Base-by-base conservation (phyloP, 176 grass and related monocot genomes). In the Canna indica region DNA sequence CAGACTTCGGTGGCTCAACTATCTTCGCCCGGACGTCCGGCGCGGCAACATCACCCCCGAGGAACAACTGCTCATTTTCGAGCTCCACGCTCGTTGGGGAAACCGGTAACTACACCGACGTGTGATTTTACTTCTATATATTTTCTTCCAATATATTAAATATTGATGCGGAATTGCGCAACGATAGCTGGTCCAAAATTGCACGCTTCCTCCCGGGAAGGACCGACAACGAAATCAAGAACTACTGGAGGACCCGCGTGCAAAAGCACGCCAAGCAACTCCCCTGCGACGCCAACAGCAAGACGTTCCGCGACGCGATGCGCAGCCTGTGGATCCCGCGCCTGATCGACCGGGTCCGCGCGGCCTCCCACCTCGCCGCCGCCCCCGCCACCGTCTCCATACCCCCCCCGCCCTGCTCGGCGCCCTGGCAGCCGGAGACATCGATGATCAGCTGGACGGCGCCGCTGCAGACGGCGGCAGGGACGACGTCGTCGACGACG, bases 1-100 rank as follows among this genome's bases (percentile, higher is more conserved):
- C 76, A 78, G 92, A 1, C 88, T 96, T 29, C 80, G 92, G 47
- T 96, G 92, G 92, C 92, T 96, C 27, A 96, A 96, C 77, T 96
- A 96, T 78, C 86, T 96, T 52, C 92, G 92, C 0, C 92, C 92
- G 0, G 92, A 96, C 53, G 84, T 96, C 68, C 92, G 92, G 2
- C 92, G 92, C 1, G 92, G 92, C 53, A 91, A 81, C 88, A 96
- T 96, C 85, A 96, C 88, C 28, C 83, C 88, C 31, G 83, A 96
- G 84, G 92, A 96, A 81, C 92, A 96, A 47, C 83, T 96, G 34
- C 86, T 91, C 47, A 91, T 96, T 79, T 81, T 96, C 0, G 88
- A 96, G 82, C 83, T 96, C 57, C 92, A 96, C 81, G 89, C 86
- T 7, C 85, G 92, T 18, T 96, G 85, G 88, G 92, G 92, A 17